Conservation (phyloP, 129 eudicot genomes). For the Lactuca sativa region DNA sequence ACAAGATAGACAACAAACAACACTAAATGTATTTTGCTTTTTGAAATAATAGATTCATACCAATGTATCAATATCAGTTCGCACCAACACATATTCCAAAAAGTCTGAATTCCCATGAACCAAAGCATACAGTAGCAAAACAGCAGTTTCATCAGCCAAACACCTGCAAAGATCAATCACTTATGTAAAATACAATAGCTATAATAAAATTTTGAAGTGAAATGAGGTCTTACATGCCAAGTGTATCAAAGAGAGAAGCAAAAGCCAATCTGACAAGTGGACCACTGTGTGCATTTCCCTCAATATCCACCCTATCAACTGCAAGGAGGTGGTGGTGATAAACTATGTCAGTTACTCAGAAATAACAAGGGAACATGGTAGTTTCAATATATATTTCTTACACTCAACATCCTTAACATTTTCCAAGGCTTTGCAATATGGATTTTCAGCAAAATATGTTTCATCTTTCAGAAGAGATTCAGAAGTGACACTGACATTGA, state of each 20-base stretch:
- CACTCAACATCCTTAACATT: slow-evolving; percentile 80
- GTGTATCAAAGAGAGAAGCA: slow-evolving; percentile 91
- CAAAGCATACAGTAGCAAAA: slow-evolving; percentile 78
- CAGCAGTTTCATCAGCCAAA: slow-evolving; percentile 84
- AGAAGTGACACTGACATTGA: slow-evolving; percentile 42
- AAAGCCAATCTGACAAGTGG: slow-evolving; percentile 76
- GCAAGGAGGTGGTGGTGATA: slow-evolving; percentile 29
- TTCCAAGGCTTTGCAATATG: slow-evolving; percentile 83
- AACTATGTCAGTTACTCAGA: slow-evolving; percentile 9
- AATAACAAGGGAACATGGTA: slow-evolving; percentile 3
- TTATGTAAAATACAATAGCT: slow-evolving; percentile 11
- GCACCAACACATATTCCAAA: slow-evolving; percentile 92
- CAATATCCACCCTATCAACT: slow-evolving; percentile 84
- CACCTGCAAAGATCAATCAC: slow-evolving; percentile 56
- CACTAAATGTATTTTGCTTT: background rate
- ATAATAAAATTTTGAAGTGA: slow-evolving; percentile 5
- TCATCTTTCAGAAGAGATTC: slow-evolving; percentile 64
- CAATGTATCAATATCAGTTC: slow-evolving; percentile 95
- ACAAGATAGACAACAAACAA: slow-evolving; percentile 20
- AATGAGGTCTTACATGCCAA: slow-evolving; percentile 73
- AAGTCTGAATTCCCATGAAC: slow-evolving; percentile 88
- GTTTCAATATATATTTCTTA: slow-evolving; percentile 33
- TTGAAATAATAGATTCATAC: slow-evolving; percentile 46
- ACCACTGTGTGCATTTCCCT: slow-evolving; percentile 73
- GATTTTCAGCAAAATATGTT: slow-evolving; percentile 68